Percentiles rank a stretch among this genome's conserved stretches.
Evolutionary conservation across 2,329 filamentous ascomycete genomes (phyloP).

Genomic region (Pestalotiopsis fici): DNA sequence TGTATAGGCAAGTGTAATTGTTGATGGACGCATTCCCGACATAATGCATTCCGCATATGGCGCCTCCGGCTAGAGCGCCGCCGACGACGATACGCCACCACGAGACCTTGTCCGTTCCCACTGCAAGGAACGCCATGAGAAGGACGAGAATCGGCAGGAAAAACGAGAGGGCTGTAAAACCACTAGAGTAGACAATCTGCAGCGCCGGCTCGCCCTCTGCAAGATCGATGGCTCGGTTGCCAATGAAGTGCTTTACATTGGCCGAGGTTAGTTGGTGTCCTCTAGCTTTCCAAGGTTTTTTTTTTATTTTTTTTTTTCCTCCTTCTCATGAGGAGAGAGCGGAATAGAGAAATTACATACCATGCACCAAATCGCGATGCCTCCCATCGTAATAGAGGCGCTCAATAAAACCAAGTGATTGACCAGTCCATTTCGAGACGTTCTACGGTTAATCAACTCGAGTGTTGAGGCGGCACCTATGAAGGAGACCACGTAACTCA

Average conservation of each 20-base stretch:
- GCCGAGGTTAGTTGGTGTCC: constrained; percentile 33
- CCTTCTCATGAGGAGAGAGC: neutral
- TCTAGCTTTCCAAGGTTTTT: no score
- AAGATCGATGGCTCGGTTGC: constrained; percentile 76
- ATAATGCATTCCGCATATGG: constrained; percentile 86
- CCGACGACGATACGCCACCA: constrained; percentile 62
- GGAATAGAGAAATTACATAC: constrained; percentile 32
- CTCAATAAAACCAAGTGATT: constrained; percentile 68
- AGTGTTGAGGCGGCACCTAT: constrained; percentile 78
- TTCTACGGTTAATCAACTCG: constrained; percentile 78
- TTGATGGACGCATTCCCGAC: constrained; percentile 80
- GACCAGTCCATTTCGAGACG: constrained; percentile 65
- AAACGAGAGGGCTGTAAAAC: constrained; percentile 75
- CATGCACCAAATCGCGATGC: constrained; percentile 75
- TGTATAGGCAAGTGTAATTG: constrained; percentile 72
- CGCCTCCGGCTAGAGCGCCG: constrained; percentile 70
- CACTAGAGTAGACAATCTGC: constrained; percentile 73
- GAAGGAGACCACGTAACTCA: constrained; percentile 76
- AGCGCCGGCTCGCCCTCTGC: constrained; percentile 60
- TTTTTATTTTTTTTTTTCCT: neutral
- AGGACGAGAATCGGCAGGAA: constrained; percentile 79
- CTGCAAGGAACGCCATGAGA: constrained; percentile 69
- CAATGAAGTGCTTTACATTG: constrained; percentile 69
- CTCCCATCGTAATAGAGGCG: constrained; percentile 71
- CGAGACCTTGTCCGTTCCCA: constrained; percentile 60